Evolutionary conservation across 2,329 filamentous ascomycete genomes (phyloP).

Genomic region (Sporothrix euskadiensis): DNA sequence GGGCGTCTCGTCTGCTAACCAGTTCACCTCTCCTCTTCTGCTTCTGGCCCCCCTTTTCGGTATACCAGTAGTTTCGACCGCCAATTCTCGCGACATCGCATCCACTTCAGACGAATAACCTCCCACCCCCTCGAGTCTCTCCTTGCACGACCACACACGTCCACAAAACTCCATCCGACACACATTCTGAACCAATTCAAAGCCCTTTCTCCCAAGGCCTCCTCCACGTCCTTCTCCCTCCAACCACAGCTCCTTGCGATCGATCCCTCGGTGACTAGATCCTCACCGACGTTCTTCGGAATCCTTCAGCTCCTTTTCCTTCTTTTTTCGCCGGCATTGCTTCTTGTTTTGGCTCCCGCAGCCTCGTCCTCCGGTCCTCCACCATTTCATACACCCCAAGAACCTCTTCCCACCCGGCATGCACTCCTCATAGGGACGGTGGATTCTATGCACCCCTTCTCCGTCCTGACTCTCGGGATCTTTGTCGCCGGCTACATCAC

Average conservation of each 20-base stretch:
- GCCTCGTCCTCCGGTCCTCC: not conserved
- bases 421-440: conserved; percentile 46
- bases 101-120: not conserved
- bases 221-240: too few species aligned
- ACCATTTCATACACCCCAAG: not conserved
- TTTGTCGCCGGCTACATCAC: conserved; percentile 99
- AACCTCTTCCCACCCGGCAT: conserved; percentile 42
- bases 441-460: conserved; percentile 93
- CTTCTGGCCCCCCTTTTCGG: not conserved
- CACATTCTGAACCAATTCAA: not conserved
- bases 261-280: not conserved
- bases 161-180: not conserved
- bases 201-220: not conserved
- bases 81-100: conserved; percentile 9
- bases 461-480: conserved; percentile 90
- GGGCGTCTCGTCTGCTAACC: conserved; percentile 2
- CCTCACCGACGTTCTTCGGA: not conserved
- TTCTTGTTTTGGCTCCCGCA: not conserved
- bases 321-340: not conserved
- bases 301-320: not conserved
- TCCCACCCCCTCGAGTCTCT: not conserved
- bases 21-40: not conserved
- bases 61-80: not conserved
- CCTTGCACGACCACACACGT: not conserved
- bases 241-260: not conserved